Evolutionary conservation across 441 rosid genomes (phyloP), one percentile per base, ranked within the genome.

Genomic region (Corymbia calophylla): DNA sequence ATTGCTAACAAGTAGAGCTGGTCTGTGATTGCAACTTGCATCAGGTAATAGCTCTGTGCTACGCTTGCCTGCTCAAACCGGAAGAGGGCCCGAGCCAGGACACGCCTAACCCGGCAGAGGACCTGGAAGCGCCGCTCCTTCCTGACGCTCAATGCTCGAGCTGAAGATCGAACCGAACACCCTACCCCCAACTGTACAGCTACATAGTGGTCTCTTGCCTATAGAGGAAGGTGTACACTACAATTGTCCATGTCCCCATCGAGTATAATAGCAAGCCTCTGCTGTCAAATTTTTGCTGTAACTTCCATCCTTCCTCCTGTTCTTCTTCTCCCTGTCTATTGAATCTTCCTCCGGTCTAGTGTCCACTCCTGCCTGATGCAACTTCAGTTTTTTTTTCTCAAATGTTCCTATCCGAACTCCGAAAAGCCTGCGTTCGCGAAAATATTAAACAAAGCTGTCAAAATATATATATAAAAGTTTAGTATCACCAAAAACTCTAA

Each of bases 41-140:
- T 87, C 92, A 93, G 96, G 88, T 93, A 12, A 89, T 93, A 62
- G 92, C 94, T 35, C 86, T 94, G 14, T 91, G 93, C 55, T 91
- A 12, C 64, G 94, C 94, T 56, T 93, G 90, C 92, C 82, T 88
- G 31, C 95, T 94, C 29, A 89, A 92, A 70, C 87, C 81, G 10
- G 92, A 90, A 39, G 91, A 60, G 53, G 31, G 56, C 18, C 68
- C 62, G 31, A 21, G 32, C 68, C 62, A 8, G 25, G 73, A 87
- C 77, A 27, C 29, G 14, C 89, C 84, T 17, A 29, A 86, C 58
- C 44, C 86, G 16, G 92, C 91, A 70, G 93, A 93, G 64, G 93
- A 93, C 73, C n/a, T 90, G 23, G 93, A 93, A 91, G 80, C 90
- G 8, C 93, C 94, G 81, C 93, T 94, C 70, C 58, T 93, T 81